Conservation (phyloP, 2,329 filamentous ascomycete species). For the Grosmannia huntii region DNA sequence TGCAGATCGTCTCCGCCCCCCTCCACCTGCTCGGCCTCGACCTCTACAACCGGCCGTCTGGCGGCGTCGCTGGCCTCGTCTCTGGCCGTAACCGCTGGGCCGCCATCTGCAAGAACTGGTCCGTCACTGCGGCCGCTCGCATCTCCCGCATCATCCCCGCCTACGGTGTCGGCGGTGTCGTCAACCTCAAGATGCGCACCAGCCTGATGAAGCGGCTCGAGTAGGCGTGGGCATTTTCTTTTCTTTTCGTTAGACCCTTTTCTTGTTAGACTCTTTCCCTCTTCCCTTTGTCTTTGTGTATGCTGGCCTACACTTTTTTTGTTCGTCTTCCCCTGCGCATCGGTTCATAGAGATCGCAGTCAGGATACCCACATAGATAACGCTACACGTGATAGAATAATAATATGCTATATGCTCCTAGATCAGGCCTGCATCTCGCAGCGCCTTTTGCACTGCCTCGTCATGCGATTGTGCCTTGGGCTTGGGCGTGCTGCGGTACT, state of each 20-base stretch:
- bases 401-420: background rate
- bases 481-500: constrained; percentile 14
- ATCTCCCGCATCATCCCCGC: constrained; percentile 80
- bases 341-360: too few relatives aligned
- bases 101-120: constrained; percentile 63
- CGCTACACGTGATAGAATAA: too few relatives aligned
- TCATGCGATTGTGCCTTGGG: constrained; percentile 19
- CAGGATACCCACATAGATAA: background rate
- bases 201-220: constrained; percentile 51
- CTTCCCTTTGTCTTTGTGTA: background rate
- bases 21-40: constrained; percentile 77
- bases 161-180: constrained; percentile 78
- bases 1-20: constrained; percentile 72
- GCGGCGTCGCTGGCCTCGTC: constrained; percentile 16
- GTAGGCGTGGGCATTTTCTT: constrained; percentile 10
- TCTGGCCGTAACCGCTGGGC: constrained; percentile 47
- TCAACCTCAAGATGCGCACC: constrained; percentile 61
- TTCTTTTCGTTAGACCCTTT: background rate
- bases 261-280: background rate
- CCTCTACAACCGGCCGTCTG: constrained; percentile 59
- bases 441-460: constrained; percentile 28
- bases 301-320: background rate
- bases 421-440: constrained; percentile 30
- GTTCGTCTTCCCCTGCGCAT: background rate
- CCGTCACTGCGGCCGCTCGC: constrained; percentile 57